These are phyloP conservation scores for Hanseniaspora gamundiae DNA, from an alignment of 1,139 yeast genomes.

Conservation along the genomic window DNA sequence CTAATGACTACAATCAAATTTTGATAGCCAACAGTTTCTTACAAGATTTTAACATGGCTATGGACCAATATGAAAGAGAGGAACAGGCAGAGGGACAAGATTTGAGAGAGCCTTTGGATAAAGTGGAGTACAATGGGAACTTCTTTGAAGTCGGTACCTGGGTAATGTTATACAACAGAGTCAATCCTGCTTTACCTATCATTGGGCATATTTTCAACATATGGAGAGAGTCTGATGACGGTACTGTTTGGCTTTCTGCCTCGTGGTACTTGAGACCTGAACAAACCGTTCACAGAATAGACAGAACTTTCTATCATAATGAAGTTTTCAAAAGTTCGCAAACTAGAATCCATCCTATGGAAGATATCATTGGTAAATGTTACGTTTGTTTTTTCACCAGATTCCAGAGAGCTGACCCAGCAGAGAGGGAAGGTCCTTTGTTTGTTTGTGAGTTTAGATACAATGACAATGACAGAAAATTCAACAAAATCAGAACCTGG, in stretches of 20 bases:
- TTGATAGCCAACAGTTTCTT: not conserved
- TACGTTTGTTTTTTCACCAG: conserved; percentile 90
- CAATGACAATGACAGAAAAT: conserved; percentile 78
- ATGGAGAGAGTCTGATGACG: conserved; percentile 74
- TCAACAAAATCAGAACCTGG: conserved; percentile 95
- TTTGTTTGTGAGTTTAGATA: conserved; percentile 93
- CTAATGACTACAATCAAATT: not conserved
- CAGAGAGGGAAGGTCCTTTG: conserved; percentile 66
- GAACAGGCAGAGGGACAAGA: conserved; percentile 1
- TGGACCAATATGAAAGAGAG: conserved; percentile 1
- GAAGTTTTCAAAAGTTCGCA: conserved; percentile 97
- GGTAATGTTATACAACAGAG: conserved; percentile 78
- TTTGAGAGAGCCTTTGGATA: conserved; percentile 34
- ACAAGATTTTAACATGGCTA: not conserved
- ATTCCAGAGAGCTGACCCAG: conserved; percentile 88
- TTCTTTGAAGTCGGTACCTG: conserved; percentile 85
- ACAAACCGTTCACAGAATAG: conserved; percentile 89
- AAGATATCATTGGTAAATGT: conserved; percentile 85
- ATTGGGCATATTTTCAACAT: conserved; percentile 88
- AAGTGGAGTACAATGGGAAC: conserved; percentile 58
- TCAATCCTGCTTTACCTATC: conserved; percentile 80
- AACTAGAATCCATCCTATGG: conserved; percentile 84
- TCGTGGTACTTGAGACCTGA: conserved; percentile 98
- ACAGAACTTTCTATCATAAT: conserved; percentile 77
- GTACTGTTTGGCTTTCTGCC: conserved; percentile 78